Percentiles rank a stretch among this genome's conserved stretches.
Evolutionary conservation across 495 filamentous ascomycete genomes (phyloP).

Genomic region (Aspergillus kassunensis): DNA sequence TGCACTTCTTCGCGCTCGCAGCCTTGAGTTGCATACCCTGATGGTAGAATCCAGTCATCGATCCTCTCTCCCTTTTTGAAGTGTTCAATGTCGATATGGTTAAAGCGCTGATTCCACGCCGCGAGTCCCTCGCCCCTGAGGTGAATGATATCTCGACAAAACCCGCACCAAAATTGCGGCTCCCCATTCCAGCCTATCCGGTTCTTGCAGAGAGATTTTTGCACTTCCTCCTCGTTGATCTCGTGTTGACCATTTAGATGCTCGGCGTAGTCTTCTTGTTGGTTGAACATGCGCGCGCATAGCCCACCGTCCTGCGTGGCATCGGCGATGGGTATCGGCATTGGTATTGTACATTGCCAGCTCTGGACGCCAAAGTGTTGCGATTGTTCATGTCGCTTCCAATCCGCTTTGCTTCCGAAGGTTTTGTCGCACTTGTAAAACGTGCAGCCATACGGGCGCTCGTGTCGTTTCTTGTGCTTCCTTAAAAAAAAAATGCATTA

Average conservation of each 20-base stretch:
- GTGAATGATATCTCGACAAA: conserved; percentile 60
- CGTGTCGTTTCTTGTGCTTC: conserved; percentile 86
- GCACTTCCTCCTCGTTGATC: conserved; percentile 36
- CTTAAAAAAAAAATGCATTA: conserved; percentile 41
- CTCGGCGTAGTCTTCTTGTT: conserved; percentile 54
- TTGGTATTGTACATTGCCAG: conserved; percentile 68
- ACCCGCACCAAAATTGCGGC: conserved; percentile 84
- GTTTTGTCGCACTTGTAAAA: conserved; percentile 65
- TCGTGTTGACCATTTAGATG: conserved; percentile 57
- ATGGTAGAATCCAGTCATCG: conserved; percentile 40
- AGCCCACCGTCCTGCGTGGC: conserved; percentile 24
- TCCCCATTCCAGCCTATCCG: conserved; percentile 69
- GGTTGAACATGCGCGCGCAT: conserved; percentile 60
- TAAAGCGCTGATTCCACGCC: conserved; percentile 72
- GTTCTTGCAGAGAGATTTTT: conserved; percentile 44
- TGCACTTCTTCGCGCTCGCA: conserved; percentile 7
- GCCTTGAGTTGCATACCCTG: conserved; percentile 13
- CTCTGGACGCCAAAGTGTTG: conserved; percentile 74
- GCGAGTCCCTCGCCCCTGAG: conserved; percentile 51
- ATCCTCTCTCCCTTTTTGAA: conserved; percentile 54
- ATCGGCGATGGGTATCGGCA: too few species aligned
- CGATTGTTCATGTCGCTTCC: conserved; percentile 91
- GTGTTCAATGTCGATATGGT: conserved; percentile 79
- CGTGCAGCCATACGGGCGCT: conserved; percentile 85
- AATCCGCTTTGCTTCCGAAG: conserved; percentile 93